Conservation (phyloP, 768 basidiomycete species). For the Lentinula sp. region DNA sequence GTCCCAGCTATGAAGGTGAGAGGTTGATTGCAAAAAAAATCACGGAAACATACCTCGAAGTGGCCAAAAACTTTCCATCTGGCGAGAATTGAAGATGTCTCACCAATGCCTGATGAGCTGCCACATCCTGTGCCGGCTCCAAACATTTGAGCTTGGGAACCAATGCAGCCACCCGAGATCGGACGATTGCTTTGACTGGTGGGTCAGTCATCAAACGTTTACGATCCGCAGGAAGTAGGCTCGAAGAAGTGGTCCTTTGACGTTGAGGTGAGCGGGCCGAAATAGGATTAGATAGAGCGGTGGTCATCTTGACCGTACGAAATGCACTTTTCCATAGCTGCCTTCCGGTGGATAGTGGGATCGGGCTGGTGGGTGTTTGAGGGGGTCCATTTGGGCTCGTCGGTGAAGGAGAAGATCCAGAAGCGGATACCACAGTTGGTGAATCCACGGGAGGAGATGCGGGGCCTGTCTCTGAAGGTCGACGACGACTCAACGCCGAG, state of each 20-base stretch:
- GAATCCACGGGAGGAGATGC: not conserved
- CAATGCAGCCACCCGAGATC: slow-evolving; percentile 50
- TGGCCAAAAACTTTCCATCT: slow-evolving; percentile 68
- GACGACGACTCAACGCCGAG: not conserved
- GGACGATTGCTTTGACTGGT: slow-evolving; percentile 28
- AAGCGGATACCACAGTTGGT: slow-evolving; percentile 7
- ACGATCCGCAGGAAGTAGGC: slow-evolving; percentile 17
- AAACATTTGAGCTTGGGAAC: slow-evolving; percentile 51
- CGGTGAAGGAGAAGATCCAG: slow-evolving; percentile 15
- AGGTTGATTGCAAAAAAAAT: not conserved
- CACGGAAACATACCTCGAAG: slow-evolving; percentile 46
- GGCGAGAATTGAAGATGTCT: slow-evolving; percentile 73
- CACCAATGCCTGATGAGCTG: slow-evolving; percentile 63
- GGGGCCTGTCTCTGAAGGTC: slow-evolving; percentile 2
- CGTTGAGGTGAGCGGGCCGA: slow-evolving; percentile 20
- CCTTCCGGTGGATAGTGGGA: slow-evolving; percentile 16
- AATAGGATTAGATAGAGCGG: slow-evolving; percentile 16
- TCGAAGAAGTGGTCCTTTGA: slow-evolving; percentile 30
- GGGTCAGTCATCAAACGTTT: slow-evolving; percentile 23
- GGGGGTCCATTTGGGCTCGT: not conserved
- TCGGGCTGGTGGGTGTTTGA: not conserved
- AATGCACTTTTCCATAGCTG: slow-evolving; percentile 39
- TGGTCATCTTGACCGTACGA: slow-evolving; percentile 36
- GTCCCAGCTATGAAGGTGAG: slow-evolving; percentile 48
- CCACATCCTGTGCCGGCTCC: slow-evolving; percentile 52